Percentiles rank a stretch among this genome's conserved stretches.
Evolutionary conservation across 768 basidiomycete species (phyloP).

Genomic region (Pholiota conissans): DNA sequence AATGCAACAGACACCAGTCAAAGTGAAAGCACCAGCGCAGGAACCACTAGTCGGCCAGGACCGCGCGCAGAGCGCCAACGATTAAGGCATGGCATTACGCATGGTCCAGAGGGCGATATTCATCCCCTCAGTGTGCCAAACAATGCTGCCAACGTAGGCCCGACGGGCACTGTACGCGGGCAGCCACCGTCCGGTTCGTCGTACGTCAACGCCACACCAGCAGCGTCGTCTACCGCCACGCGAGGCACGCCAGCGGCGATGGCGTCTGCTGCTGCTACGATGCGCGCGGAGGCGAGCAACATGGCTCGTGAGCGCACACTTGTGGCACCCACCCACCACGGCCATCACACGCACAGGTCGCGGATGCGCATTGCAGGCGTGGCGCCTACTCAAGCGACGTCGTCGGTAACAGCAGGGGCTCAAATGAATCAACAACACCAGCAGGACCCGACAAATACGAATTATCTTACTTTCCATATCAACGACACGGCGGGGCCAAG

Average conservation of each 20-base stretch:
- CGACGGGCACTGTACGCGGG: neutral
- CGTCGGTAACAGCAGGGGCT: neutral
- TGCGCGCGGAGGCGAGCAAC: conserved; percentile 15
- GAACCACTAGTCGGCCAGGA: neutral
- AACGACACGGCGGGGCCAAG: conserved; percentile 1
- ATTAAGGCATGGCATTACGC: neutral
- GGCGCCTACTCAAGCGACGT: neutral
- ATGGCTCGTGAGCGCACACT: conserved; percentile 24
- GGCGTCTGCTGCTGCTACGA: neutral
- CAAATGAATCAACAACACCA: conserved; percentile 8
- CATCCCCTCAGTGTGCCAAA: neutral
- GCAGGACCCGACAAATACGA: conserved; percentile 17
- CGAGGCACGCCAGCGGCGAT: too few species aligned
- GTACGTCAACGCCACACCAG: conserved; percentile 4
- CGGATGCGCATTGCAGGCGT: neutral
- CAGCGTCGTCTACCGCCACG: too few species aligned
- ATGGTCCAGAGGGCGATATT: conserved; percentile 3
- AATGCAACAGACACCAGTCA: neutral
- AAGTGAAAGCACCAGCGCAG: neutral
- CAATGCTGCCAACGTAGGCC: neutral
- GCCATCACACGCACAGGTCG: neutral
- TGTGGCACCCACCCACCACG: neutral
- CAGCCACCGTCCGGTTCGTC: conserved; percentile 1
- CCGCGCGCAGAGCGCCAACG: conserved; percentile 4
- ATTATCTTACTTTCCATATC: conserved; percentile 21